Evolutionary conservation across 2,329 filamentous ascomycete species (phyloP), one percentile per base, ranked within the genome.

Genomic region (Stagonosporopsis chrysanthemi): DNA sequence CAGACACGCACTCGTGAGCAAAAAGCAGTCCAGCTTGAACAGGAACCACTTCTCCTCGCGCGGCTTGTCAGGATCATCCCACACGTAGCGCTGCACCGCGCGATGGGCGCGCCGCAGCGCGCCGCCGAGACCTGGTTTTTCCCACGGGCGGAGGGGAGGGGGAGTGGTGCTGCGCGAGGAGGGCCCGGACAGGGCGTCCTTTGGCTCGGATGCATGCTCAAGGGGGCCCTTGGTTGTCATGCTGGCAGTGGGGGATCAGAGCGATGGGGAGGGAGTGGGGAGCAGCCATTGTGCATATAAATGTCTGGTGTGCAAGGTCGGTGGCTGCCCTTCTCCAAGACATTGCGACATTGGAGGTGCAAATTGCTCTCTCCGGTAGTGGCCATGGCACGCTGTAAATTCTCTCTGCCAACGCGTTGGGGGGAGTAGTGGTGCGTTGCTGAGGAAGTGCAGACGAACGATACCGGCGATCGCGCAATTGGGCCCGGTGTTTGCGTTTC

Each of bases 21-120:
- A 63, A 24, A 71, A 73, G 24, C 64, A 49, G 33, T 73, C 70
- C 6, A 73, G 56, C 49, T 73, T 73, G 52, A 72, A 65, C 22
- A 73, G 45, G 24, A 73, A 68, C 62, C 69, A 70, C 33, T 64
- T 66, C 47, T 66, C 61, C 9, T 66, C 56, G 15, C 48, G 48
- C 3, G 58, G 53, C 40, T 66, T 66, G 15, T 64, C 57, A 11
- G 60, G 62, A 31, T 68, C 61, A 9, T 68, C 64, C 60, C 63
- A 68, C 1, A 65, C 51, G 41, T 63, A 68, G 47, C 68, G 52
- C 46, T 66, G 64, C 12, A 68, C 29, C 9, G 46, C 51, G 11
- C 56, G 67, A 28, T 57, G 58, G 23, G 38, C 53, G 36, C 59
- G 44, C 22, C 50, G 69, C 23, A 48, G 40, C n/a, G 49, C 55